These are phyloP conservation scores for Pholiota adiposa DNA, from an alignment of 1,284 basidiomycete species.

Conservation along the genomic window DNA sequence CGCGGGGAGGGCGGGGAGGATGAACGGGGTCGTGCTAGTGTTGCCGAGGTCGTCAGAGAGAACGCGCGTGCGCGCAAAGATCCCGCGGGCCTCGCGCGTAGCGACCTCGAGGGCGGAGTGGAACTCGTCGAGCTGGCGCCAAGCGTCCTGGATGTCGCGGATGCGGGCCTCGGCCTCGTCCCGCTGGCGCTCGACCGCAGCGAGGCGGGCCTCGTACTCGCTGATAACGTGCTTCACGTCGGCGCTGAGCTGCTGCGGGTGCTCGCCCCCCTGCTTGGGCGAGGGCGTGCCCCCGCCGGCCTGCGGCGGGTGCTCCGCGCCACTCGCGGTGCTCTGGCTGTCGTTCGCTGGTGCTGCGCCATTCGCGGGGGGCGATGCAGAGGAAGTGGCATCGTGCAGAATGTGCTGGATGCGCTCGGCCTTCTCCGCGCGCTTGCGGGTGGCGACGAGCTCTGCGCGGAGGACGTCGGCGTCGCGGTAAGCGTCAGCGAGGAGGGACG, in stretches of 20 bases:
- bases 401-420: constrained; percentile 45
- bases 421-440: constrained; percentile 52
- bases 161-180: constrained; percentile 61
- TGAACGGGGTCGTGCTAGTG: constrained; percentile 36
- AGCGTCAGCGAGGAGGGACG: constrained; percentile 54
- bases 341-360: not conserved
- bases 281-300: not conserved
- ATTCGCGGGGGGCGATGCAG: constrained; percentile 23
- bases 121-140: constrained; percentile 57
- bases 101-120: constrained; percentile 49
- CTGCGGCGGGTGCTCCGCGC: constrained; percentile 21
- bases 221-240: constrained; percentile 27
- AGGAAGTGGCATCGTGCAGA: constrained; percentile 19
- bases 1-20: constrained; percentile 27
- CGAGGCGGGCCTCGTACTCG: constrained; percentile 54
- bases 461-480: constrained; percentile 56
- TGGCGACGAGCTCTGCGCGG: constrained; percentile 47
- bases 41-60: constrained; percentile 48
- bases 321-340: constrained; percentile 3
- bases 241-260: no score
- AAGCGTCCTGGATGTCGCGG: constrained; percentile 52
- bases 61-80: constrained; percentile 50
- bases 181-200: constrained; percentile 53
- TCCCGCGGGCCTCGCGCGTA: constrained; percentile 51
- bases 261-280: not conserved